Conservation (phyloP, 306 rosid genomes). For the Luffa acutangula region DNA sequence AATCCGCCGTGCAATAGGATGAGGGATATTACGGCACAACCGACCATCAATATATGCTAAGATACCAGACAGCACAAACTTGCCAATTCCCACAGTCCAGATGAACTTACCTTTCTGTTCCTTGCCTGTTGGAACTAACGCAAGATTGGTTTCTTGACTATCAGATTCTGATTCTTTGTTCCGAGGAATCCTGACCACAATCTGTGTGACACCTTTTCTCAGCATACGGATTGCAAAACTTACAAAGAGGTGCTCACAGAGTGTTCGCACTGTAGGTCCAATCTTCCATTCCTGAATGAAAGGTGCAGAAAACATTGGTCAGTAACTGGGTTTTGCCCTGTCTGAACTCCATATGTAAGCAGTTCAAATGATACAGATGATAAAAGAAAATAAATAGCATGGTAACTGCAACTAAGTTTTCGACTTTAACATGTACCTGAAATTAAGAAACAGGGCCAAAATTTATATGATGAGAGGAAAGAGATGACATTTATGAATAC, state of each 20-base stretch:
- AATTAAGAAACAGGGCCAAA: neutral
- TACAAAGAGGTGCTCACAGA: conserved; percentile 81
- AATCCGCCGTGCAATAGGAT: conserved; percentile 72
- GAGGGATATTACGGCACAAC: conserved; percentile 75
- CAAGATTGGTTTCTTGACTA: conserved; percentile 12
- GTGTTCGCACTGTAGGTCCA: conserved; percentile 67
- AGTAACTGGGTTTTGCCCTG: neutral
- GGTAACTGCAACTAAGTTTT: neutral
- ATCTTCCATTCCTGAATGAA: conserved; percentile 67
- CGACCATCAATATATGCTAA: conserved; percentile 88
- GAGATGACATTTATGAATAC: neutral
- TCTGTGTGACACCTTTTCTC: conserved; percentile 55
- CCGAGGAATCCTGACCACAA: conserved; percentile 30
- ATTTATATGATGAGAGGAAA: neutral
- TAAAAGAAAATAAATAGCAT: neutral
- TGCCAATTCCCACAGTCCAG: conserved; percentile 59
- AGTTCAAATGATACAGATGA: neutral
- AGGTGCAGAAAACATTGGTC: neutral
- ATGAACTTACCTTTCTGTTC: conserved; percentile 25
- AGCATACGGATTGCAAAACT: conserved; percentile 80
- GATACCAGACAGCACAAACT: conserved; percentile 65
- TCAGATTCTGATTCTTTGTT: conserved; percentile 25
- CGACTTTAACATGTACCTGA: neutral
- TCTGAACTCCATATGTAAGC: too few relatives aligned
- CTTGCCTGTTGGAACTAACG: conserved; percentile 14